These are phyloP conservation scores for Circinella minor DNA, from an alignment of 371 early-diverging fungal species.

Conservation along the genomic window DNA sequence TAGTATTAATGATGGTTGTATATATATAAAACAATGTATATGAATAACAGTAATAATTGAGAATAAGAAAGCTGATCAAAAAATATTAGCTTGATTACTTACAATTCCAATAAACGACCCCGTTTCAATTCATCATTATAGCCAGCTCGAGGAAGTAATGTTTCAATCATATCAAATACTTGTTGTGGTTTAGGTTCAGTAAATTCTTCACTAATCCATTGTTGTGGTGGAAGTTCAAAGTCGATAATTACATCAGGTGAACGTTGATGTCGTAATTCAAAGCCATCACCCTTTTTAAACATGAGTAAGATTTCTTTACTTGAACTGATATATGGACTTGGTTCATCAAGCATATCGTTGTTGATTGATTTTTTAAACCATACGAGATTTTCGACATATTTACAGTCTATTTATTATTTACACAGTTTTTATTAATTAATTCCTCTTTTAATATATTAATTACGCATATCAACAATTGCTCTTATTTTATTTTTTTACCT, in stretches of 20 bases:
- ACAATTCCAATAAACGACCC: constrained; percentile 61
- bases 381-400: constrained; percentile 70
- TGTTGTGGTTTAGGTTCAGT: constrained; percentile 63
- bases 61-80: neutral
- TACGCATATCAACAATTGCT: neutral
- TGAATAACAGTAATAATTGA: neutral
- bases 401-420: constrained; percentile 44
- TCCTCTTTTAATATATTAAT: neutral
- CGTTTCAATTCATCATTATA: constrained; percentile 44
- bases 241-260: constrained; percentile 71
- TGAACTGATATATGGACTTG: constrained; percentile 53
- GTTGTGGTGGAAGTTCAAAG: constrained; percentile 51
- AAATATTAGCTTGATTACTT: constrained; percentile 21
- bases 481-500: constrained; percentile 34
- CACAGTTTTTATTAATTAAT: neutral
- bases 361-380: constrained; percentile 68
- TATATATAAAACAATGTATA: neutral
- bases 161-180: constrained; percentile 70
- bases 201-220: constrained; percentile 62
- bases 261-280: constrained; percentile 68
- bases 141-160: constrained; percentile 58
- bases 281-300: constrained; percentile 71
- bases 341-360: constrained; percentile 54
- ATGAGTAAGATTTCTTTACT: constrained; percentile 63
- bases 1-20: neutral